A percentile compares a stretch with the other conserved stretches of the same genome.
Evolutionary conservation across 345 rosid species (phyloP).

Genomic region (Cardamine chenopodiifolia): DNA sequence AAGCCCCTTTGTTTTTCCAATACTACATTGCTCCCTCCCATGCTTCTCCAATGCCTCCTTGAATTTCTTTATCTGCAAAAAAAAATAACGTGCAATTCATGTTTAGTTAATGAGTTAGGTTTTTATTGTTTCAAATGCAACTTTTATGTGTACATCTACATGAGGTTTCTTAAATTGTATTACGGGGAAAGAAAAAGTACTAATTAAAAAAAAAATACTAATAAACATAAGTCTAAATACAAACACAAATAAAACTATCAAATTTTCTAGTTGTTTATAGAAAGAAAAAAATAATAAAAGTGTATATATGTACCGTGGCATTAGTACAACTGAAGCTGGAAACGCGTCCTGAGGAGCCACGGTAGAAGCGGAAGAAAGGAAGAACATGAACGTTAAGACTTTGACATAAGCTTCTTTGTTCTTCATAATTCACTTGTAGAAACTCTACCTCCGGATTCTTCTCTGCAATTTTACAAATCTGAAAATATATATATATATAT

Average conservation of each 20-base stretch:
- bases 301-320: conserved; percentile 78
- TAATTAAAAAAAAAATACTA: too few species aligned
- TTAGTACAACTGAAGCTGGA: conserved; percentile 92
- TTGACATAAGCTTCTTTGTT: conserved; percentile 77
- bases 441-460: conserved; percentile 69
- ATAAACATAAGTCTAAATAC: too few species aligned
- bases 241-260: background rate
- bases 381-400: conserved; percentile 85
- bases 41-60: conserved; percentile 80
- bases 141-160: too few species aligned
- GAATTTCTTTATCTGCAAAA: conserved; percentile 76
- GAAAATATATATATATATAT: conserved; percentile 12
- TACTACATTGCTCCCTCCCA: conserved; percentile 69
- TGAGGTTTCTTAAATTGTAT: too few species aligned
- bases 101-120: too few species aligned
- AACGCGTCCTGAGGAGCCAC: conserved; percentile 82
- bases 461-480: conserved; percentile 82
- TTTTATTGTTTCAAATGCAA: too few species aligned
- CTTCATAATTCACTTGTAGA: conserved; percentile 84
- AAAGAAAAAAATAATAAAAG: background rate
- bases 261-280: background rate
- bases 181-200: too few species aligned
- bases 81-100: conserved; percentile 35
- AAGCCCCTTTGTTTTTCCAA: conserved; percentile 67
- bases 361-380: conserved; percentile 80